These are phyloP conservation scores for Cordyceps javanica DNA, from an alignment of 2,329 filamentous ascomycete species.

Conservation along the genomic window DNA sequence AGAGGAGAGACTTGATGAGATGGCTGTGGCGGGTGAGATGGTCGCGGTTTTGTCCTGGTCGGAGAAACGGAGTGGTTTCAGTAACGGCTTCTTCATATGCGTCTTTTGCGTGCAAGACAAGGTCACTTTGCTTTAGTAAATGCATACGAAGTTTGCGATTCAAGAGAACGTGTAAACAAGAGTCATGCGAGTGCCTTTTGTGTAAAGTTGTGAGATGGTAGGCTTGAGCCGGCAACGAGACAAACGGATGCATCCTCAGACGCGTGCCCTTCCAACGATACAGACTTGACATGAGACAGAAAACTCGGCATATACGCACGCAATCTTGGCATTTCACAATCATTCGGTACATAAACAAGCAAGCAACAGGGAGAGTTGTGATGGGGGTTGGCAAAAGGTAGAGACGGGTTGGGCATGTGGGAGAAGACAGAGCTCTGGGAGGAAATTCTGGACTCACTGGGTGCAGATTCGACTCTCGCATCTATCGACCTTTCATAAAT, in stretches of 20 bases:
- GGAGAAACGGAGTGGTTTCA: constrained; percentile 58
- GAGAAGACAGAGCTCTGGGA: constrained; percentile 12
- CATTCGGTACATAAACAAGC: neutral
- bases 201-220: neutral
- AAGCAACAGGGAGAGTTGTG: neutral
- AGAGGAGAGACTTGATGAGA: constrained; percentile 73
- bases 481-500: constrained; percentile 63
- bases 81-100: constrained; percentile 34
- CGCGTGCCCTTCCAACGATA: neutral
- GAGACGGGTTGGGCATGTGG: neutral
- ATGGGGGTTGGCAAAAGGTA: neutral
- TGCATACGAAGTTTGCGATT: neutral
- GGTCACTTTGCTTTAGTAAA: constrained; percentile 2
- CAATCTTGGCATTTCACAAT: neutral
- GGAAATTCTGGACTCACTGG: constrained; percentile 40
- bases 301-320: neutral
- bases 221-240: neutral
- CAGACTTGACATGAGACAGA: neutral
- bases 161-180: neutral
- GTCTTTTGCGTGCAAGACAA: neutral
- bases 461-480: constrained; percentile 39
- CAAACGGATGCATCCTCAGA: neutral
- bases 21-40: constrained; percentile 62
- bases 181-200: neutral
- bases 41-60: constrained; percentile 65